Base-by-base conservation (phyloP, 1,284 basidiomycete genomes). In the Cryptococcus sp. region DNA sequence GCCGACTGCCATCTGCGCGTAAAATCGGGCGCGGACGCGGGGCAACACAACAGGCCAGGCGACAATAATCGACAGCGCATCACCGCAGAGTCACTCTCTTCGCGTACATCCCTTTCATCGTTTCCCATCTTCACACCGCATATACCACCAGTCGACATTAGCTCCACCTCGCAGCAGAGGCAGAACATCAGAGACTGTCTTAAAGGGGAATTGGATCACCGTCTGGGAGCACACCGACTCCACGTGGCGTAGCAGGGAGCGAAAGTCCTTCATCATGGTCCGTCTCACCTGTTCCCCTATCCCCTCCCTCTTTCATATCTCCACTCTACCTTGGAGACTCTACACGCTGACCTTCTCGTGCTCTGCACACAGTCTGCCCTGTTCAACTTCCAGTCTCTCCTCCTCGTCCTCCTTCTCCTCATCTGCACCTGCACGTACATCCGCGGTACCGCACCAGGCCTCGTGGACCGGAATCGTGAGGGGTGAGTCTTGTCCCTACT, bases 341-440 rank as follows among this genome's bases (percentile, higher is more conserved):
- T 21, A 36, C 45, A 37, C 18, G 35, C 57, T 59, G 52, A 62
- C 33, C 3, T 35, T 3, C 43, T 46, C n/a, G 5, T 33, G 9
- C 28, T 44, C 15, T 50, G 16, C 7, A 8, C 20, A 2, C 68
- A 97, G 94, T 95, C 94, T 46, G 95, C 96, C 7, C 82, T 98
- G 38, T 97, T 98, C 85, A 95, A 97, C 80, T 98, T 98, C 73
- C 88, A 95, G 77, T 94, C 92, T 0, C 83, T 98, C 18, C 83
- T 98, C 13, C 85, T 96, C 66, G 92, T 96, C 72, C 87, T 97
- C 61, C 83, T 98, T 16, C 84, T 98, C 51, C 81, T 89, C 72
- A 93, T 98, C 60, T 98, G 96, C 80, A 98, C 95, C 45, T 97
- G 92, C 81, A 95, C 96, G 2, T 98, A 98, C 74, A 83, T 95